Conservation (phyloP, 805 yeast species). For the Monosporozyma solicola region DNA sequence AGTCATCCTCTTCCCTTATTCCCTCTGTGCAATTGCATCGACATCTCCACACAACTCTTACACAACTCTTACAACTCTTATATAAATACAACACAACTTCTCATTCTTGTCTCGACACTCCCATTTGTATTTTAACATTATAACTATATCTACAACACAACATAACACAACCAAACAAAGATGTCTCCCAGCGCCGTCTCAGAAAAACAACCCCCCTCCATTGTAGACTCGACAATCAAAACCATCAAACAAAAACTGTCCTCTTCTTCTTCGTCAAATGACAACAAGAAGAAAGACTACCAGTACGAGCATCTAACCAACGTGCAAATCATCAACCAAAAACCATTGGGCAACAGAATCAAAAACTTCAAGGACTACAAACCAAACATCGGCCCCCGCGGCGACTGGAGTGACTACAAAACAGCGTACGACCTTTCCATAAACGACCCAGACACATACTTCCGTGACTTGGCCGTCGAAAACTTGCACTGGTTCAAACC, state of each 20-base stretch:
- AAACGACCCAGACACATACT: slow-evolving; percentile 69
- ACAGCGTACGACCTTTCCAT: slow-evolving; percentile 65
- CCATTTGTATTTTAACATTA: too few species aligned
- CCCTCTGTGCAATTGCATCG: too few species aligned
- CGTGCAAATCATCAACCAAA: slow-evolving; percentile 17
- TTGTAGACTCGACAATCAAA: background rate
- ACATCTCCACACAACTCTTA: too few species aligned
- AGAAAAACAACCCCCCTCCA: background rate
- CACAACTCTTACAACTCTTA: too few species aligned
- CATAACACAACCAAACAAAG: background rate
- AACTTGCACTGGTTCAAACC: slow-evolving; percentile 73
- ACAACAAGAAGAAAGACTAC: background rate
- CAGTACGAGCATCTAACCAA: slow-evolving; percentile 25
- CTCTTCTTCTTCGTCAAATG: background rate
- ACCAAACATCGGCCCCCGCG: slow-evolving; percentile 38
- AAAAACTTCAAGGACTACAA: slow-evolving; percentile 27
- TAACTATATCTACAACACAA: background rate
- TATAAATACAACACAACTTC: too few species aligned
- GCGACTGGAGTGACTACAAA: slow-evolving; percentile 52
- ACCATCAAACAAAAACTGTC: background rate
- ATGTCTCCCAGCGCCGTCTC: slow-evolving; percentile 2
- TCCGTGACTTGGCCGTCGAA: slow-evolving; percentile 66
- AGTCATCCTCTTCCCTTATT: too few species aligned
- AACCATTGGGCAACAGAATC: slow-evolving; percentile 14
- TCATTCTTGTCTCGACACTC: background rate